Evolutionary conservation across 768 basidiomycete genomes (phyloP), one percentile per base, ranked within the genome.

Genomic region (Leccinum variicolor): DNA sequence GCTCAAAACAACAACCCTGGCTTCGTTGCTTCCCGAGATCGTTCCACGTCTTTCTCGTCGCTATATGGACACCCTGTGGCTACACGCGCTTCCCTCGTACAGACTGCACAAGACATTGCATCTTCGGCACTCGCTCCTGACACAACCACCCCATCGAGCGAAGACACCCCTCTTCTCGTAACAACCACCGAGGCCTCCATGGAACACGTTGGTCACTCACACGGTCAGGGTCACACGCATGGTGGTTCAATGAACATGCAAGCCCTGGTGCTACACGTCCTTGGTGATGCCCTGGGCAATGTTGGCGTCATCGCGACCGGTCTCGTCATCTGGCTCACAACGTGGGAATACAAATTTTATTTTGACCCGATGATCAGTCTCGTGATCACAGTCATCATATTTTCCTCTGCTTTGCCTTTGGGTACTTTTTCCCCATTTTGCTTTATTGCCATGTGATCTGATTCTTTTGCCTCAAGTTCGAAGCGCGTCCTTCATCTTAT

Each of bases 221-320:
- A 58, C 21, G 64, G 61, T 9, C 72, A 74, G 46, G 55, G 76
- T 69, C 75, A 81, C 69, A 62, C 74, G 21, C 84, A 86, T 65
- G 87, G 67, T 65, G 87, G 67, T 25, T 92, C 88, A 1, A 98
- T 99, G 97, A 99, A 98, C 74, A 98, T 98, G 95, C 89, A 79
- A n/a, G 97, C 94, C 29, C 80, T 99, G 1, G 78, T 98, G 31
- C 75, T 99, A 28, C 97, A 99, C 72, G 97, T 98, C 39, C 73
- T 99, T 47, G 96, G 96, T 33, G 96, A 99, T 76, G 96, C 96
- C 55, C 82, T 99, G 25, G 97, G 97, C 51, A 98, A 99, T 72
- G 91, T 98, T 60, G 97, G 97, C 53, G 97, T 99, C 60, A 97
- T 99, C 58, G 86, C 89, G 34, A 92, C 95, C 4, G 97, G 97